A percentile compares a stretch with the other conserved stretches of the same genome.
Conservation (phyloP, 1,284 basidiomycete genomes). For the Pseudozyma hubeiensis region DNA sequence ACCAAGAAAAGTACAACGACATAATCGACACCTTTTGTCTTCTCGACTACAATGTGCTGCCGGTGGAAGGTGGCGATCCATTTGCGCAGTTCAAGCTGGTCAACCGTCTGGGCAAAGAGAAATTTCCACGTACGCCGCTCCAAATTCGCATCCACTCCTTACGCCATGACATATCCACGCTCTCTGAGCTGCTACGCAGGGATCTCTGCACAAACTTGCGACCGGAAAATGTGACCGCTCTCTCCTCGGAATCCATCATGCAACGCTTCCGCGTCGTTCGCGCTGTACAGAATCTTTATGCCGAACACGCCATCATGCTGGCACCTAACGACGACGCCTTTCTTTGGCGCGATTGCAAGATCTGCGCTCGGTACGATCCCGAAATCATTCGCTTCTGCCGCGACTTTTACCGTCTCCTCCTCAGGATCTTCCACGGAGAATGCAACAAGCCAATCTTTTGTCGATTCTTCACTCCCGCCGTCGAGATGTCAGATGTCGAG, state of each 20-base stretch:
- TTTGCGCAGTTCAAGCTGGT: constrained; percentile 30
- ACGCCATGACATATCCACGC: constrained; percentile 25
- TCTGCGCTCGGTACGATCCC: constrained; percentile 30
- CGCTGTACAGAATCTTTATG: constrained; percentile 25
- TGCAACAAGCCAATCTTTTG: constrained; percentile 17
- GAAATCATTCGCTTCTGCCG: constrained; percentile 37
- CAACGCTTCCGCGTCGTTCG: constrained; percentile 28
- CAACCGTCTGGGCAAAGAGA: constrained; percentile 26
- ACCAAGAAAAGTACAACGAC: not conserved
- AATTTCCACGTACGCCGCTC: constrained; percentile 21
- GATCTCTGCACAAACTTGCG: constrained; percentile 28
- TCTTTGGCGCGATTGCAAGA: constrained; percentile 24
- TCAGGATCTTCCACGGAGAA: constrained; percentile 25
- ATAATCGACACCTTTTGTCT: constrained; percentile 34
- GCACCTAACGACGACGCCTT: constrained; percentile 30
- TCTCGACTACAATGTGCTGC: constrained; percentile 32
- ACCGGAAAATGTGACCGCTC: constrained; percentile 19
- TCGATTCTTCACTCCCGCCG: constrained; percentile 16
- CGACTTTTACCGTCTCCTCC: constrained; percentile 27
- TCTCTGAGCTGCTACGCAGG: constrained; percentile 34
- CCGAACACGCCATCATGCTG: constrained; percentile 28
- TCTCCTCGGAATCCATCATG: constrained; percentile 10
- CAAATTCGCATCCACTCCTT: constrained; percentile 16
- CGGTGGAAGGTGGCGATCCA: constrained; percentile 8
- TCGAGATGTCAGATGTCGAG: constrained; percentile 10